Evolutionary conservation across 345 rosid species (phyloP), one percentile per base, ranked within the genome.

Genomic region (Brassica nigra): DNA sequence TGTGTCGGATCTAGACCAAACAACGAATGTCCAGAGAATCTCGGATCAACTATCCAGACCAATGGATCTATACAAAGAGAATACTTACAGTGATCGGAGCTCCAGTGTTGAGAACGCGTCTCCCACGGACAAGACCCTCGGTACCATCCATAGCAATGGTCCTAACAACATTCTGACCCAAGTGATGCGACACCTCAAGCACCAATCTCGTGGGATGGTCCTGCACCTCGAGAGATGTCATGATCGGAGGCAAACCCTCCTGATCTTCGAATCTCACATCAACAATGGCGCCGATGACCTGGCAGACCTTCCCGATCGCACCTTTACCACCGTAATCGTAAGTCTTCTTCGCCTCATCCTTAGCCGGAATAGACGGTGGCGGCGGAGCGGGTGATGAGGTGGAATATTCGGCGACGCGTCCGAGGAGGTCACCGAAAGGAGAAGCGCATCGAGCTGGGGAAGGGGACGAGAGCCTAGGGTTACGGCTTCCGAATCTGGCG

Each of bases 101-200:
- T 1, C 98, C 98, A 2, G 98, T 93, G 73, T 95, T 93, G 62
- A 95, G 91, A 62, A 95, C 97, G 16, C 81, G 88, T 79, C 90
- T 86, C 2, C 99, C 98, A 72, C 98, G 83, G 4, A 91, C 93
- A 1, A 95, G 82, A 18, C 98, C 98, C 30, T 93, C 96, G 10
- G 98, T 91, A 34, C 92, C 98, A 79, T 93, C 98, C 98, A 95
- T 93, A 68, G 98, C 99, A 70, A 95, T 93, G 30, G 98, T 92
- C 85, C 99, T 84, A 2, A 95, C 98, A 14, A 85, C 79, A 75
- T 79, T 87, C 87, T 87, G 96, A 1, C 99, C 99, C 90, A 95
- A 84, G 37, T 95, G 99, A 85, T 93, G 98, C 1, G 99, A 92
- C 58, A 95, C 99, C 85, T 95, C 99, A 11, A 95, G 91, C 7